phyloP scores from a whole-genome alignment of 2,329 filamentous ascomycete species.

The Talaromyces sp. region DNA sequence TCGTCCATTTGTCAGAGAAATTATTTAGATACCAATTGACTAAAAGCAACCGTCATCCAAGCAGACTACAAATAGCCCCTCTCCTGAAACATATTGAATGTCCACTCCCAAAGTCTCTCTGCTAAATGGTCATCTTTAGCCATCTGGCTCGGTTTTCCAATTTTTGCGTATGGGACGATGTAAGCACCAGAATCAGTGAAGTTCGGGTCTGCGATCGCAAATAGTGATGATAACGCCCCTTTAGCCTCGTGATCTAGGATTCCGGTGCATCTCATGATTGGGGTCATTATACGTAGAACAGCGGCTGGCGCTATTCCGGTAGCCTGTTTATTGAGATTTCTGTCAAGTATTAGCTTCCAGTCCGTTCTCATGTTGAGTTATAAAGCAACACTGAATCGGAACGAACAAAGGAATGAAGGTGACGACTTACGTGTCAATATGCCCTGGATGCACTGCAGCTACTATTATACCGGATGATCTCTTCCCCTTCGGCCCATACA shows the following conservation, averaged over 20 bases:
- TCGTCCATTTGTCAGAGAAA: not conserved
- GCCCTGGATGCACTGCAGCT: not conserved
- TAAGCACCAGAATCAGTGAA: not conserved
- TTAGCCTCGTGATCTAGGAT: not conserved
- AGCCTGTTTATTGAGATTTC: not conserved
- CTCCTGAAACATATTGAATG: not conserved
- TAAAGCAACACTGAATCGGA: not conserved
- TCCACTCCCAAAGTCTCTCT: not conserved
- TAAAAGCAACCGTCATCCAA: not conserved
- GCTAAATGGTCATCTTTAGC: not conserved
- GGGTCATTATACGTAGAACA: not conserved
- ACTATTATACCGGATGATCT: not conserved
- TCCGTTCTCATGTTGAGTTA: not conserved
- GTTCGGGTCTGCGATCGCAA: not conserved
- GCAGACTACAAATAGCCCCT: not conserved
- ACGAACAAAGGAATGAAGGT: not conserved
- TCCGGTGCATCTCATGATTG: not conserved
- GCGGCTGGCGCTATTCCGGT: not conserved
- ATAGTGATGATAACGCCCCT: not conserved
- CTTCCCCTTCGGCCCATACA: conserved; percentile 3
- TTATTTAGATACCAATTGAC: not conserved
- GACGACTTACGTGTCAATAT: not conserved
- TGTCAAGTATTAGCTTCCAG: not conserved
- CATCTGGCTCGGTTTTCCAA: not conserved
- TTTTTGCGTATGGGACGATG: not conserved